Evolutionary conservation across 176 grass and related monocot genomes (phyloP).

Genomic region (Ananas comosus): DNA sequence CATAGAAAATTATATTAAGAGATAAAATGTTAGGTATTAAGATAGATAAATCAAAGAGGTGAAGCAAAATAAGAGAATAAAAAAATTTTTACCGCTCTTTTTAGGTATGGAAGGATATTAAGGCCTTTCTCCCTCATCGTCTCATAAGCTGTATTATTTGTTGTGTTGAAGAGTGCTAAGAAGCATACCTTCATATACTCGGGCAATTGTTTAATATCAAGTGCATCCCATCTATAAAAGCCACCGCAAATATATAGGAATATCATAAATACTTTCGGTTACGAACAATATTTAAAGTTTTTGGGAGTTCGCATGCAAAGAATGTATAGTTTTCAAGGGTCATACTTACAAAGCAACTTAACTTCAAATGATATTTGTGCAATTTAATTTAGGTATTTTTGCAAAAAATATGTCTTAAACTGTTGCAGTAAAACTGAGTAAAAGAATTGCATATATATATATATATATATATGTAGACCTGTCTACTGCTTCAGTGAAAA

Average conservation of each 20-base stretch:
- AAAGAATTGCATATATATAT: background rate
- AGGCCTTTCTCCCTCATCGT: slow-evolving; percentile 7
- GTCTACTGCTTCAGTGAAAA: slow-evolving; percentile 20
- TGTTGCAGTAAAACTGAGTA: background rate
- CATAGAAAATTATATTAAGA: background rate
- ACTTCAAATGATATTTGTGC: background rate
- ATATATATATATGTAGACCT: background rate
- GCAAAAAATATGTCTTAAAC: too few species aligned
- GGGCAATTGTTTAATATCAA: slow-evolving; percentile 2
- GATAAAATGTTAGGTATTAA: background rate
- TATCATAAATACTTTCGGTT: too few species aligned
- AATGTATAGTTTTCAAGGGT: background rate
- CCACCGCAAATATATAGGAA: background rate
- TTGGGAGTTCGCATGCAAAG: too few species aligned
- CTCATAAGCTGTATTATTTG: background rate
- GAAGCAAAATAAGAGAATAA: background rate
- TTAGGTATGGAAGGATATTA: slow-evolving; percentile 12
- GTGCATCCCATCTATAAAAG: slow-evolving; percentile 24
- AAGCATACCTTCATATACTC: slow-evolving; percentile 17
- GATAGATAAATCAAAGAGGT: background rate
- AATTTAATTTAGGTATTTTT: too few species aligned
- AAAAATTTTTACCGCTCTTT: slow-evolving; percentile 1
- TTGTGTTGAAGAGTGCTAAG: slow-evolving; percentile 11
- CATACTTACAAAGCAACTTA: background rate
- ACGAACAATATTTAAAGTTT: too few species aligned